Conservation (phyloP, 2,329 filamentous ascomycete genomes). For the Fusarium sp. region DNA sequence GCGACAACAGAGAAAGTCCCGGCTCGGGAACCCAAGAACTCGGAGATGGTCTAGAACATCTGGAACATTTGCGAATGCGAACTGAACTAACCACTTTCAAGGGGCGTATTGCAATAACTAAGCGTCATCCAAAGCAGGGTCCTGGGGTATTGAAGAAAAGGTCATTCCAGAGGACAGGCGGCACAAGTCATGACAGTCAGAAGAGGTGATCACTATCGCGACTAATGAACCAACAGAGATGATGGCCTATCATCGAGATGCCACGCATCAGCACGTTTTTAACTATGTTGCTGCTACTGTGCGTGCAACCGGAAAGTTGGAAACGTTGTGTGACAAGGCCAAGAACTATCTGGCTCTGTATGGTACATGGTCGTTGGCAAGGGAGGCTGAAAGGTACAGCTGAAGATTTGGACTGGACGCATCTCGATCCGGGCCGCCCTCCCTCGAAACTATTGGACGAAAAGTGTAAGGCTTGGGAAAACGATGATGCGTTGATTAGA, state of each 20-base stretch:
- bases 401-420: slow-evolving; percentile 6
- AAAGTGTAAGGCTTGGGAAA: slow-evolving; percentile 18
- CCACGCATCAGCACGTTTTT: background rate
- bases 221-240: slow-evolving; percentile 4
- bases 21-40: slow-evolving; percentile 22
- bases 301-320: background rate
- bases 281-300: background rate
- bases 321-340: slow-evolving; percentile 11
- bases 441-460: slow-evolving; percentile 22
- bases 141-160: background rate
- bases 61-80: slow-evolving; percentile 21
- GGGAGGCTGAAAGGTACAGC: slow-evolving; percentile 1
- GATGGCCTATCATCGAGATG: background rate
- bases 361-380: slow-evolving; percentile 4
- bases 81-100: slow-evolving; percentile 2
- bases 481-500: slow-evolving; percentile 40
- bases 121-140: slow-evolving; percentile 26
- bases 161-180: slow-evolving; percentile 12
- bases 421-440: slow-evolving; percentile 40
- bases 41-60: slow-evolving; percentile 21
- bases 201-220: background rate
- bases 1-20: slow-evolving; percentile 3
- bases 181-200: background rate
- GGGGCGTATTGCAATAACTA: slow-evolving; percentile 8
- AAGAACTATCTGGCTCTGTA: background rate